Percentiles rank a stretch among this genome's conserved stretches.
Evolutionary conservation across 108 stramenopile genomes (phyloP).

Genomic region (Discostella stelligeroides): DNA sequence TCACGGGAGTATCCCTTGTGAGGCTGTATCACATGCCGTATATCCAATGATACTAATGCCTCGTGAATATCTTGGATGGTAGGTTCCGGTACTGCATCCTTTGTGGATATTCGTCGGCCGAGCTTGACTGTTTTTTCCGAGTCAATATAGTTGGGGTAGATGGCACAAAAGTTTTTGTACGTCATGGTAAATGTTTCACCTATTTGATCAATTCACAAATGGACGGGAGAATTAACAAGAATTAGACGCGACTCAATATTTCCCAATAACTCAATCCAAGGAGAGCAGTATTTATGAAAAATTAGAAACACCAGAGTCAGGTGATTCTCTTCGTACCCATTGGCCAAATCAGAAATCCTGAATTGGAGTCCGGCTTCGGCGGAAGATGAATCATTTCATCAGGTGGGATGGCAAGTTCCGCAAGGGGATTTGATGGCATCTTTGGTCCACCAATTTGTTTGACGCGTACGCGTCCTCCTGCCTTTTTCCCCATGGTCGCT

Average conservation of each 20-base stretch:
- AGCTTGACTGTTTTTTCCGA: conserved; percentile 72
- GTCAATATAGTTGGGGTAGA: conserved; percentile 86
- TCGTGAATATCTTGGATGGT: conserved; percentile 74
- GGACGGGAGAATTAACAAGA: background rate
- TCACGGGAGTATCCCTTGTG: conserved; percentile 86
- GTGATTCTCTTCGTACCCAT: too few relatives aligned
- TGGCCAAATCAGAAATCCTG: conserved; percentile 74
- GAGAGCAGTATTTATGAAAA: conserved; percentile 7
- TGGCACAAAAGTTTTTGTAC: conserved; percentile 53
- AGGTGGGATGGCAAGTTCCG: conserved; percentile 56
- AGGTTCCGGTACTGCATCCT: conserved; percentile 69
- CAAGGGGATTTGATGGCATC: conserved; percentile 64
- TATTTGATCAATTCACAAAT: conserved; percentile 4
- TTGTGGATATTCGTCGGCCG: conserved; percentile 68
- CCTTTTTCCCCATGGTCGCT: conserved; percentile 68
- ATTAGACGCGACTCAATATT: background rate
- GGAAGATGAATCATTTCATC: conserved; percentile 78
- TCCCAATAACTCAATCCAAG: background rate
- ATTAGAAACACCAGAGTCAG: too few relatives aligned
- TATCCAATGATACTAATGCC: conserved; percentile 62
- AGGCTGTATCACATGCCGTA: conserved; percentile 87
- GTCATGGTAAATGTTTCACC: conserved; percentile 76
- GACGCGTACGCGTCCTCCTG: conserved; percentile 67
- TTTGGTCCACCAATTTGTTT: conserved; percentile 71
- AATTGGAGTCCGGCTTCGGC: conserved; percentile 64